Evolutionary conservation across 2,329 filamentous ascomycete species (phyloP), one percentile per base, ranked within the genome.

Genomic region (Penicillium sp.): DNA sequence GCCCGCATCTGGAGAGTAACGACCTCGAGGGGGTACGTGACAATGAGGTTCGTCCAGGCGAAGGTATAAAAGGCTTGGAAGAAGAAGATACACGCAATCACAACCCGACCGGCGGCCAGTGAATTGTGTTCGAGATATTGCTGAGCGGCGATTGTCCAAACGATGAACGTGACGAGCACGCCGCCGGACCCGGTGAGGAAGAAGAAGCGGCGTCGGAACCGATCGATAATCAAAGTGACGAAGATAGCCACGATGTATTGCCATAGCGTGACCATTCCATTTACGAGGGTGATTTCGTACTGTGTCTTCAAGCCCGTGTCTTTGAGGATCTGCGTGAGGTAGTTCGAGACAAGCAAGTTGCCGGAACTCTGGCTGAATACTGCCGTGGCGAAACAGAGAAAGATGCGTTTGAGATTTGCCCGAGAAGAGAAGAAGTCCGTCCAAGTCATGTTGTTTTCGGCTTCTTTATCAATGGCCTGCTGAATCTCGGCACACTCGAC

Each of bases 91-190:
- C 71, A 76, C 0, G 70, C 72, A 3, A 77, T 56, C 0, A 76
- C 74, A 0, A 73, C 57, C 1, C 69, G 66, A 0, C 67, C 36
- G 47, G 69, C 46, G 56, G 68, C 53, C 63, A 72, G 20, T 4
- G 58, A 57, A 35, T 46, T 48, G 22, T 56, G 46, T 20, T 58
- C 53, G 13, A 62, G 50, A 42, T 69, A 65, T 38, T 75, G 79
- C 25, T 83, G 81, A 60, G 76, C 73, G 33, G 65, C 73, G 8
- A 71, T 83, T 2, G 67, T 83, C 40, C 75, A 79, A 41, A 76
- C 79, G 2, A 74, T 81, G 39, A 72, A 74, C 28, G 61, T 73
- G 44, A 59, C 65, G n/a, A 65, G 62, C 22, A 63, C 65, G 9
- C 58, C 67, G 11, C 65, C 67, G 5, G 72, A 74, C 36, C 75